Evolutionary conservation across 2,329 filamentous ascomycete species (phyloP), one percentile per base, ranked within the genome.

Genomic region (Fusarium xylarioides): DNA sequence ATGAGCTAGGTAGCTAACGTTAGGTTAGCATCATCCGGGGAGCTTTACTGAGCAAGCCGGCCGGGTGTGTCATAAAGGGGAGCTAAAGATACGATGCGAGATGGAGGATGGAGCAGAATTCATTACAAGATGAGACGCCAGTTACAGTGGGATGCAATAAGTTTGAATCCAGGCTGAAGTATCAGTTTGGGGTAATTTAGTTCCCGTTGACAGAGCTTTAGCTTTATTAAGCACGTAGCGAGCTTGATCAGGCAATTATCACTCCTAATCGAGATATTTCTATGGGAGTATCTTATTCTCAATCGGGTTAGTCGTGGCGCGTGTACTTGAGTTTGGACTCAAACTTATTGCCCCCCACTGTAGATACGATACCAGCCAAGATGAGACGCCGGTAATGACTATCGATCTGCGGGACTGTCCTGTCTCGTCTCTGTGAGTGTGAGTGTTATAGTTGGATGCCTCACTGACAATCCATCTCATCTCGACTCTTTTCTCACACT

Each of bases 81-180:
- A 38, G 47, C 58, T 69, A 70, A 32, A 62, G 43, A 69, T 46
- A 30, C 37, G 38, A 43, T 59, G 55, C 38, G n/a, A 35, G 38
- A 58, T 63, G 50, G 67, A 66, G 60, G 44, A 66, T 66, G 63
- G 50, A 67, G 42, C 18, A 49, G 37, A 53, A 65, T 49, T 49
- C 23, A 55, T 53, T 68, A 35, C 70, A 73, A 73, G 55, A 71
- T 71, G 71, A 70, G 66, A 73, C 50, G 70, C 47, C 46, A 72
- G 63, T 66, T 30, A n/a, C n/a, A n/a, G n/a, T n/a, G n/a, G n/a
- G n/a, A n/a, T n/a, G n/a, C n/a, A n/a, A n/a, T n/a, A n/a, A n/a
- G n/a, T n/a, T n/a, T n/a, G n/a, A n/a, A n/a, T n/a, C n/a, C n/a
- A n/a, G n/a, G n/a, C n/a, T n/a, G n/a, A n/a, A n/a, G n/a, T n/a